Evolutionary conservation across 768 basidiomycete genomes (phyloP), one percentile per base, ranked within the genome.

Genomic region (Mrakia frigida): DNA sequence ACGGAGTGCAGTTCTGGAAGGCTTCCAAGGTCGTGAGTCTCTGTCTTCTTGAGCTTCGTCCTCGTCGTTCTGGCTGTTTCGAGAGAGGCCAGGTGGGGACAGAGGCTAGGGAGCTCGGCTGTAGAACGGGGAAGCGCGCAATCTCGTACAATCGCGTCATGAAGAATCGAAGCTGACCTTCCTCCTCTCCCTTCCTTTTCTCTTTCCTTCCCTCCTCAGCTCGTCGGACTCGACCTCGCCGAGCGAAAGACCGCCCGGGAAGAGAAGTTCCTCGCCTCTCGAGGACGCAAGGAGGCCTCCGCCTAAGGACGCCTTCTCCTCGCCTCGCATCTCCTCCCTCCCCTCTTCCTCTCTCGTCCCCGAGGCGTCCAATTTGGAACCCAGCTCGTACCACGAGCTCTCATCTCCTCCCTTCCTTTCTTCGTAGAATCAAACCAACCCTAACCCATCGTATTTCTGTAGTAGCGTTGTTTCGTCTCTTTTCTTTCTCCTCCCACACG

Each of bases 1-100:
- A 98, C 83, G 83, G 92, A 46, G 94, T 99, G 10, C 97, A 99
- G 83, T 88, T 98, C 76, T 98, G 95, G 95, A 99, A 99, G 83
- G 96, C 97, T 37, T 91, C 92, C 50, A 86, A 83, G 81, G 83
- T 83, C 67, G 83, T 84, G 70, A 80, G 83, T 75, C 18, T 21
- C 68, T n/a, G 56, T n/a, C 23, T 10, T 14, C n/a, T 56, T 28
- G n/a, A 56, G n/a, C n/a, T 16, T 67, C 63, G 18, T 1, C 16
- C 33, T 53, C 21, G 46, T 25, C n/a, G 16, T 46, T 50, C 46
- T 18, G 46, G 46, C 3, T 21, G 18, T 2, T 50, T 21, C 11
- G 46, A 50, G 46, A 21, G 16, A 50, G 2, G 14, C 16, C 9
- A 46, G 6, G 2, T 14, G 46, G 46, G 21, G 46, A 18, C 2